phyloP scores from a whole-genome alignment of 306 rosid genomes.

The Vachellia collinsii region DNA sequence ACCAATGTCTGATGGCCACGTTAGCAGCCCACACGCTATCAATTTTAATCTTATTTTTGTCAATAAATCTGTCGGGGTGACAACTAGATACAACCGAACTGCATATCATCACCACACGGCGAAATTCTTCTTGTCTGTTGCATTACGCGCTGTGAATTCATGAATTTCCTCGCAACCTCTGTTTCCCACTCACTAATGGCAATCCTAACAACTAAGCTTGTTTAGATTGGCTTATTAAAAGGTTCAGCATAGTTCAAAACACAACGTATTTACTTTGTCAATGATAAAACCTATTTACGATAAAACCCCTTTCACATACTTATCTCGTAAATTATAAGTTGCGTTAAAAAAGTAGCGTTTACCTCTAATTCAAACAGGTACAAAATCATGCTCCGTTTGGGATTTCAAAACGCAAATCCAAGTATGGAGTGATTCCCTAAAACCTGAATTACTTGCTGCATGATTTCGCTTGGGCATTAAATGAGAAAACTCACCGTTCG shows the following conservation, averaged over 20 bases:
- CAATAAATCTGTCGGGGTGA: conserved; percentile 24
- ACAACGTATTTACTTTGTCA: no score
- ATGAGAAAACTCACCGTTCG: background rate
- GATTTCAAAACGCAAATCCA: no score
- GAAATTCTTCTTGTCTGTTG: conserved; percentile 48
- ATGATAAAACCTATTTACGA: no score
- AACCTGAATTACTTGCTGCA: background rate
- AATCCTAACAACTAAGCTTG: no score
- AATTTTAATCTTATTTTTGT: background rate
- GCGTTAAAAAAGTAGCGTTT: no score
- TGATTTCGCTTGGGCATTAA: conserved; percentile 5
- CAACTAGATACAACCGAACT: conserved; percentile 59
- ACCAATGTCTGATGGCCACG: conserved; percentile 30
- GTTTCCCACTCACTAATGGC: background rate
- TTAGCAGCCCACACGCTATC: conserved; percentile 7
- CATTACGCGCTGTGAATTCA: conserved; percentile 33
- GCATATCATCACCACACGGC: conserved; percentile 52
- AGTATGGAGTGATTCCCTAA: no score
- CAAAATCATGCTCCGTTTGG: no score
- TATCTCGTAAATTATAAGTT: no score
- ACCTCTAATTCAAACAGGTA: no score
- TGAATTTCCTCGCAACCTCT: conserved; percentile 37
- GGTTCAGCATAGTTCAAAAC: no score
- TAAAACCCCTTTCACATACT: no score
- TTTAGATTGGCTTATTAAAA: no score